Conservation (phyloP, 371 early-diverging fungal species). For the Mortierella sp. region DNA sequence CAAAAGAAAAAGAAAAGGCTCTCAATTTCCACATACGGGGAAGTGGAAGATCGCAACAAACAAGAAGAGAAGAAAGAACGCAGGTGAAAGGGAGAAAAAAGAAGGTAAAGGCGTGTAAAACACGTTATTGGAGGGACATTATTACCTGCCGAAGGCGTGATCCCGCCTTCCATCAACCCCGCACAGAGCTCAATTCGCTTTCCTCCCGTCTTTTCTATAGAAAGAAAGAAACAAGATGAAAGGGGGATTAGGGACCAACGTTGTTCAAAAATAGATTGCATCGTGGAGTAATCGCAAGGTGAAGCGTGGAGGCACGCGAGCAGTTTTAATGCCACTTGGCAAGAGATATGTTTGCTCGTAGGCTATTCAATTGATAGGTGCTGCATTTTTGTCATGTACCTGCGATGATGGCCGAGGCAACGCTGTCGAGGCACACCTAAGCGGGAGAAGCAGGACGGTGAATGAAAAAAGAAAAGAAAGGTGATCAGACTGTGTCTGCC, state of each 20-base stretch:
- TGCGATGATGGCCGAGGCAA: slow-evolving; percentile 62
- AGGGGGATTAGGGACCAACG: neutral
- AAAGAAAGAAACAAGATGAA: neutral
- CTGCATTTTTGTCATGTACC: slow-evolving; percentile 18
- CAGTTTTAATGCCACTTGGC: neutral
- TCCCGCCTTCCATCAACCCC: slow-evolving; percentile 67
- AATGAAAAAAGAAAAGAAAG: neutral
- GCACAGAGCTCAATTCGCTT: slow-evolving; percentile 71
- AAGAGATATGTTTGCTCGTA: neutral
- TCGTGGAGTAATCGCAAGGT: neutral
- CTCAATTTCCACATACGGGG: neutral
- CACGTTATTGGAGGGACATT: neutral
- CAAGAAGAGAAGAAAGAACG: neutral
- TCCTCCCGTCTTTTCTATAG: slow-evolving; percentile 64
- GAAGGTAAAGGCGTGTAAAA: neutral
- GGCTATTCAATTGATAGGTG: neutral
- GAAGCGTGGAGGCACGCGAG: neutral
- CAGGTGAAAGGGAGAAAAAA: neutral
- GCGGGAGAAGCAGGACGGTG: neutral
- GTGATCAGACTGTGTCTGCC: neutral
- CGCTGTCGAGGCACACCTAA: slow-evolving; percentile 68
- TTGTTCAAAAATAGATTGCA: neutral
- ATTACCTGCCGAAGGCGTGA: slow-evolving; percentile 61
- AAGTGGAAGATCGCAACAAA: neutral
- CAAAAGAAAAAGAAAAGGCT: neutral